Base-by-base conservation (phyloP, 352 stramenopile genomes). In the Globisporangium cederbergense region DNA sequence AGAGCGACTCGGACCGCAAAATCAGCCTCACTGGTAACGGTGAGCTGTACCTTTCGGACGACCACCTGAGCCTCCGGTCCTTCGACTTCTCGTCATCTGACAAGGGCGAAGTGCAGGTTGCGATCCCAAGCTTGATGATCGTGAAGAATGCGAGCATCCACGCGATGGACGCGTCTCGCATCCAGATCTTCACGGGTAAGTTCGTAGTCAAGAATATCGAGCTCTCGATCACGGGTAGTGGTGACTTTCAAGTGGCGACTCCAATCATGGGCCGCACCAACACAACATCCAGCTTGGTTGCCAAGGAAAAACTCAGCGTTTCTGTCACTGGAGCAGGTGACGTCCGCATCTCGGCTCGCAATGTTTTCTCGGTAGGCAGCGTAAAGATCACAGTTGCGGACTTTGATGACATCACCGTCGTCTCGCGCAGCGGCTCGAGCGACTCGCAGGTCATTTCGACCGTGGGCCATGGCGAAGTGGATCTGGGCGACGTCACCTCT, bases 361-460 rank as follows among this genome's bases (percentile, higher is more conserved):
- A 56, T n/a, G 53, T 49, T 2, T 34, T 59, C 36, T 47, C 10
- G 0, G 34, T 22, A 10, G 28, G 16, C 8, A 59, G n/a, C 8
- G 18, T 74, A 34, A 38, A 45, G 8, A 51, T 28, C 25, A 61
- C 42, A 3, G 52, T 71, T 13, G 51, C 55, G 22, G 64, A 61
- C 16, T 71, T 61, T 22, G 68, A 64, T 0, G 50, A 52, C n/a
- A 58, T 74, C n/a, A 42, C 30, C 14, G 8, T 74, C 32, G 64
- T 59, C 1, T 62, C 68, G 6, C 5, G n/a, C 28, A 20, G 55
- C 47, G 16, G 54, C 53, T 56, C 50, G 10, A 60, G 64, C 36
- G 45, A 38, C 13, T 34, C 49, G 5, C 45, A 54, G 20, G 53
- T 49, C 10, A 30, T 69, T 32, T 62, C 53, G 16, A 53, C 71